Base-by-base conservation (phyloP, 345 rosid genomes). In the Eucalyptus pauciflora region DNA sequence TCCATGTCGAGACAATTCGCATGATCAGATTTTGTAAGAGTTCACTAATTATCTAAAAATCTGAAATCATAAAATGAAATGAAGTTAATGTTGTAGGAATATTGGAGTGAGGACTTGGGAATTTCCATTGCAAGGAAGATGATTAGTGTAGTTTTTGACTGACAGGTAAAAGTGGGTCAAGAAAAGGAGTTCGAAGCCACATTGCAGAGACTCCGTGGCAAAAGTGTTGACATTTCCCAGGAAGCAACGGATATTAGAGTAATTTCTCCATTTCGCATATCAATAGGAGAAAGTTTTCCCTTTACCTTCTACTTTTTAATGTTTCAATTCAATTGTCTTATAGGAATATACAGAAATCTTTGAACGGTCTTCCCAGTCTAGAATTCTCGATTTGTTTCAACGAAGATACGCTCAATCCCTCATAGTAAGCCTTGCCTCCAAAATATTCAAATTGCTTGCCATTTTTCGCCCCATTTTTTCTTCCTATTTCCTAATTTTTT, bases 221-320 rank as follows among this genome's bases (percentile, higher is more conserved):
- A 88, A 86, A 90, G 88, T 54, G 89, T 85, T 25, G 92, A 95
- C 87, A 93, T 95, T 87, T 91, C 93, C 24, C 87, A 60, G 58
- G 97, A 95, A 94, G 93, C 93, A n/a, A 89, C 86, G 27, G 91
- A 92, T 25, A 94, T 94, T 86, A 93, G 29, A 87, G 95, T 95
- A 90, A 85, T 17, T 43, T 88, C 37, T 67, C 48, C 50, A 16
- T 41, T 76, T 62, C 3, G 24, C 13, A 16, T 49, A 29, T 7
- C 16, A 3, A 69, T 1, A 0, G 22, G 14, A 31, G 86, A 54
- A n/a, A 4, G 50, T 31, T 71, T 29, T 41, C 8, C 29, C 24
- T 16, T 50, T 27, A 20, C 87, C 18, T 31, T 50, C 3, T 50
- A 5, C 20, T 11, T 62, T 50, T 10, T 18, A 67, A 9, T 17